A percentile compares a stretch with the other conserved stretches of the same genome.
phyloP scores from a whole-genome alignment of 2,329 filamentous ascomycete genomes.

The Dactylellina sp. region DNA sequence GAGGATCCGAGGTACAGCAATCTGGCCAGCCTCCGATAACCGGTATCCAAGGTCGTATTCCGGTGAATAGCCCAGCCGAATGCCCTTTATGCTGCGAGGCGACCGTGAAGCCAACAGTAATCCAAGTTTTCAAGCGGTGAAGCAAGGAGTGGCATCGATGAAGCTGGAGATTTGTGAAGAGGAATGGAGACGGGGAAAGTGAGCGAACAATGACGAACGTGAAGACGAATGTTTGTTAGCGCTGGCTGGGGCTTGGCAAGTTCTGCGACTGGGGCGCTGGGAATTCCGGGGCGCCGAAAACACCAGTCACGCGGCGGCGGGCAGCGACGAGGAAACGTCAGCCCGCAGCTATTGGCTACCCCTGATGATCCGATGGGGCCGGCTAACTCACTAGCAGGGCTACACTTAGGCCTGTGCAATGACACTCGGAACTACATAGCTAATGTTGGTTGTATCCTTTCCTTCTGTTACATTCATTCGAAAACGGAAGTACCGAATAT shows the following conservation, averaged over 20 bases:
- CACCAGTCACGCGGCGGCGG: constrained; percentile 39
- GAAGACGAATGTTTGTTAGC: constrained; percentile 25
- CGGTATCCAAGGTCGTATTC: neutral
- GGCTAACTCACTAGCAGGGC: constrained; percentile 6
- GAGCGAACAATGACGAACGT: constrained; percentile 49
- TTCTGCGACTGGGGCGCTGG: constrained; percentile 22
- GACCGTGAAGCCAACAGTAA: neutral
- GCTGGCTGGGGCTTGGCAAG: constrained; percentile 18
- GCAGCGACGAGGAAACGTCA: constrained; percentile 17
- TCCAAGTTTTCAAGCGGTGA: constrained; percentile 1
- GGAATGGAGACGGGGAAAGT: constrained; percentile 35
- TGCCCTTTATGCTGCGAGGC: neutral
- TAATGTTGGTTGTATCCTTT: too few species aligned
- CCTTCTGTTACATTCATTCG: too few species aligned
- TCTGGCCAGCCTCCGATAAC: neutral
- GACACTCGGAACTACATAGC: too few species aligned
- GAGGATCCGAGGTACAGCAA: constrained; percentile 14
- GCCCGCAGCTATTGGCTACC: constrained; percentile 43
- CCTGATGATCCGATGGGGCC: constrained; percentile 50
- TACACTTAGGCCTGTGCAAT: too few species aligned
- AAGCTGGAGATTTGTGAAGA: constrained; percentile 11
- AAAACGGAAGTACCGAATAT: too few species aligned
- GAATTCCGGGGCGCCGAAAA: constrained; percentile 44
- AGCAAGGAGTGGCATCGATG: neutral
- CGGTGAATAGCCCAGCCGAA: neutral